Percentiles rank a stretch among this genome's conserved stretches.
Conservation (phyloP, 176 grass and related monocot genomes). For the Zizania latifolia region DNA sequence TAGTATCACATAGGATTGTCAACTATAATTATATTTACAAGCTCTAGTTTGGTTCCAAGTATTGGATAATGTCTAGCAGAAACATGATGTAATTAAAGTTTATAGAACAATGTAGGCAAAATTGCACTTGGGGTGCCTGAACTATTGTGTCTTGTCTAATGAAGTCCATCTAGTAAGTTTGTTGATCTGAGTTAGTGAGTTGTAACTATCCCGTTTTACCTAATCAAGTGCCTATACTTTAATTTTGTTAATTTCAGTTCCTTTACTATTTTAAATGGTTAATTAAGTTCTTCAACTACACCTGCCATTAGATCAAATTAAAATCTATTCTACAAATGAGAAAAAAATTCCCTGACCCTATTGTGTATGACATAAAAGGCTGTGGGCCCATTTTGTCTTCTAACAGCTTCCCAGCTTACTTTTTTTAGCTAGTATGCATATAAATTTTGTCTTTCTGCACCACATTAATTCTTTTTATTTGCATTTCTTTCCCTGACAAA, state of each 20-base stretch:
- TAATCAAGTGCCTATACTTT: neutral
- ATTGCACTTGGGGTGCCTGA: neutral
- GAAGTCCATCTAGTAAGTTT: neutral
- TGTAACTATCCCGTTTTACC: neutral
- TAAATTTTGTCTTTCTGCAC: neutral
- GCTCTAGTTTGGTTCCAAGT: neutral
- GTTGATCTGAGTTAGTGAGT: neutral
- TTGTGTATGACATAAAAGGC: neutral
- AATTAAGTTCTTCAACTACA: neutral
- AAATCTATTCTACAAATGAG: no score
- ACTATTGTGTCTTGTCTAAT: neutral
- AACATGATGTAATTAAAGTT: neutral
- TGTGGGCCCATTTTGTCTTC: neutral
- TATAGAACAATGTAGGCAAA: neutral
- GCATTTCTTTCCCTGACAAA: neutral
- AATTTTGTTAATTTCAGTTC: neutral
- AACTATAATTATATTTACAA: constrained; percentile 1
- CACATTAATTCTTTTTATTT: neutral
- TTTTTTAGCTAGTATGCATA: constrained; percentile 5
- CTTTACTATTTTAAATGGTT: neutral
- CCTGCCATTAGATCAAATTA: no score
- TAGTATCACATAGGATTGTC: neutral
- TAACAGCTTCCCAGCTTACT: neutral
- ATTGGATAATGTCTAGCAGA: neutral
- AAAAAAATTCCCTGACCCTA: neutral